Evolutionary conservation across 176 grass and related monocot species (phyloP).

Genomic region (Paspalum notatum): DNA sequence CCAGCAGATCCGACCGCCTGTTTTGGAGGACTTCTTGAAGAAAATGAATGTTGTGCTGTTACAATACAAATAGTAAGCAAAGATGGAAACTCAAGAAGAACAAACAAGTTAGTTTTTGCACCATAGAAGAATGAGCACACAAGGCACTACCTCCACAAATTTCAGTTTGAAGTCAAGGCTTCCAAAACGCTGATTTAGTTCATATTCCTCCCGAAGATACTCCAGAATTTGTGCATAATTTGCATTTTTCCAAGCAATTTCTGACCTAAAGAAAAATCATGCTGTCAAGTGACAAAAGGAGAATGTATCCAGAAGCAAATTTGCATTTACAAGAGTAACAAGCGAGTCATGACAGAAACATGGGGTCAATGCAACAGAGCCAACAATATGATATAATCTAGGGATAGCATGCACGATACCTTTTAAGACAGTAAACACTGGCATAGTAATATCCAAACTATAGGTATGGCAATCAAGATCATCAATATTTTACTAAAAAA

Average conservation of each 20-base stretch:
- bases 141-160: conserved; percentile 81
- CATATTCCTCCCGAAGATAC: conserved; percentile 88
- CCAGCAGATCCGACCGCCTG: conserved; percentile 78
- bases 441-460: conserved; percentile 11
- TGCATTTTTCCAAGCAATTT: conserved; percentile 98
- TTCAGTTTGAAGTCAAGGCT: conserved; percentile 94
- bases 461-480: background rate
- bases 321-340: conserved; percentile 15
- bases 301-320: conserved; percentile 9
- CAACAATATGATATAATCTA: background rate
- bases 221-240: conserved; percentile 93
- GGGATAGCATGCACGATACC: background rate
- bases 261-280: conserved; percentile 55
- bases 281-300: background rate
- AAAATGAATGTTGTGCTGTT: conserved; percentile 95
- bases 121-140: conserved; percentile 14
- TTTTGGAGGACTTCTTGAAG: conserved; percentile 98
- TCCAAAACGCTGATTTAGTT: conserved; percentile 87
- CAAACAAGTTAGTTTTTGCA: conserved; percentile 4
- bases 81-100: background rate
- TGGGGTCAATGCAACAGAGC: background rate
- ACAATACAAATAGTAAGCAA: conserved; percentile 36
- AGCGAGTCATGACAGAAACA: background rate
- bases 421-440: background rate
- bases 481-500: conserved; percentile 35